Percentiles rank a stretch among this genome's conserved stretches.
phyloP scores from a whole-genome alignment of 1,284 basidiomycete genomes.

The Cryptococcus sp. region DNA sequence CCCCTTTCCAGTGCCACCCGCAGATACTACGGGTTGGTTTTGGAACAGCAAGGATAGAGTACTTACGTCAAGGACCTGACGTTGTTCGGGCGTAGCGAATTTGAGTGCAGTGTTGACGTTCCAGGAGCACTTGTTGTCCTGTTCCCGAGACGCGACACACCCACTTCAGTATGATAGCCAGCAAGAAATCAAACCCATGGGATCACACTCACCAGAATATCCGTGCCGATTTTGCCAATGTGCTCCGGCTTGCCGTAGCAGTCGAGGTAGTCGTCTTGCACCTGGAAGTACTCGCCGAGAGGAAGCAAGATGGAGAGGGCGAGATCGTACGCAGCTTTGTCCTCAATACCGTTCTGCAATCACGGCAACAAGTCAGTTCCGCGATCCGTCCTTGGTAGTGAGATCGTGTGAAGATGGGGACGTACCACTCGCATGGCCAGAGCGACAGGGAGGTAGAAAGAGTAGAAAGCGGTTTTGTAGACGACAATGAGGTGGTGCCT shows the following conservation, averaged over 20 bases:
- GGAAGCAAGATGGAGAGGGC: conserved; percentile 85
- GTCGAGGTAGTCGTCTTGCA: conserved; percentile 98
- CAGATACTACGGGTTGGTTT: not conserved
- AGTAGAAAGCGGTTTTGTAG: conserved; percentile 98
- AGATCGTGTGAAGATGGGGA: not conserved
- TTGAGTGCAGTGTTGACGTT: conserved; percentile 86
- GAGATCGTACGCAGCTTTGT: conserved; percentile 70
- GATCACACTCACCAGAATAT: conserved; percentile 72
- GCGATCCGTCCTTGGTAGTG: not conserved
- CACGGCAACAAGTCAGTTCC: not conserved
- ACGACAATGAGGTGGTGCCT: conserved; percentile 92
- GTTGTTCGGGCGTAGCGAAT: conserved; percentile 64
- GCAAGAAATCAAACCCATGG: not conserved
- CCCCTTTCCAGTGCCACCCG: not conserved
- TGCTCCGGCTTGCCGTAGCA: conserved; percentile 86
- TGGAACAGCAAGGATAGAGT: too few species aligned
- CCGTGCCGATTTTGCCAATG: conserved; percentile 96
- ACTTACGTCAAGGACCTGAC: conserved; percentile 59
- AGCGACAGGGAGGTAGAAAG: conserved; percentile 97
- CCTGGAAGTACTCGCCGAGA: conserved; percentile 97
- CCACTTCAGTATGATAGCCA: not conserved
- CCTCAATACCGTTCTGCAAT: conserved; percentile 62
- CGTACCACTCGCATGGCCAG: conserved; percentile 75
- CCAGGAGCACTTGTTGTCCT: conserved; percentile 99
- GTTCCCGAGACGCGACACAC: not conserved